phyloP scores from a whole-genome alignment of 176 grass and related monocot species.

The Guadua angustifolia region DNA sequence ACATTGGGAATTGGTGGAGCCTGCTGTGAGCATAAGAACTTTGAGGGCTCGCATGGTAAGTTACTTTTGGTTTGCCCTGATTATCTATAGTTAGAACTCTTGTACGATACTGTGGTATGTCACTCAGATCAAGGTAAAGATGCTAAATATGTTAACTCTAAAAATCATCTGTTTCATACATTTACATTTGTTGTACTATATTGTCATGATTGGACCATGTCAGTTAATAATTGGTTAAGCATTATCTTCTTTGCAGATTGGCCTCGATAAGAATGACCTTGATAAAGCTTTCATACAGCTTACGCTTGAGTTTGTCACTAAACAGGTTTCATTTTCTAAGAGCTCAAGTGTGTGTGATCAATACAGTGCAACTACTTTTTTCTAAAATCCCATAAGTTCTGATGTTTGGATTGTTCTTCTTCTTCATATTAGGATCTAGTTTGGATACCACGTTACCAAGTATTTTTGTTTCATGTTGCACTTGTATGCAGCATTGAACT shows the following conservation, averaged over 20 bases:
- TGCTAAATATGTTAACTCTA: constrained; percentile 27
- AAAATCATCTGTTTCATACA: neutral
- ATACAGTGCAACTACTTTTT: neutral
- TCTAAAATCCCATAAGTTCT: constrained; percentile 12
- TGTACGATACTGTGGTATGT: constrained; percentile 5
- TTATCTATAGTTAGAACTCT: neutral
- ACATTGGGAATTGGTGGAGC: constrained; percentile 80
- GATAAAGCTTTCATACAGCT: constrained; percentile 90
- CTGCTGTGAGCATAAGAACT: constrained; percentile 74
- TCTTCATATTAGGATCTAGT: constrained; percentile 25
- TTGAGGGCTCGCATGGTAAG: constrained; percentile 94
- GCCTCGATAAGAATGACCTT: constrained; percentile 81
- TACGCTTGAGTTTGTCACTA: constrained; percentile 81
- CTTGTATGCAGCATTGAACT: constrained; percentile 6
- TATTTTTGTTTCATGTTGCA: constrained; percentile 16
- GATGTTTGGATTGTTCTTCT: constrained; percentile 3
- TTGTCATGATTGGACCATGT: constrained; percentile 19
- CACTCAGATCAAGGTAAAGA: neutral
- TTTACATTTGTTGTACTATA: constrained; percentile 24
- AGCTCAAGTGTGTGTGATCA: constrained; percentile 14
- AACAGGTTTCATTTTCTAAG: constrained; percentile 66
- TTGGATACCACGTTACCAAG: neutral
- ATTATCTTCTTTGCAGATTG: constrained; percentile 70
- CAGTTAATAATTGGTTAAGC: constrained; percentile 33
- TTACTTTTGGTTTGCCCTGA: constrained; percentile 13